Percentiles rank a stretch among this genome's conserved stretches.
These are phyloP conservation scores for Nitzschia sp. DNA, from an alignment of 108 stramenopile genomes.

Conservation along the genomic window DNA sequence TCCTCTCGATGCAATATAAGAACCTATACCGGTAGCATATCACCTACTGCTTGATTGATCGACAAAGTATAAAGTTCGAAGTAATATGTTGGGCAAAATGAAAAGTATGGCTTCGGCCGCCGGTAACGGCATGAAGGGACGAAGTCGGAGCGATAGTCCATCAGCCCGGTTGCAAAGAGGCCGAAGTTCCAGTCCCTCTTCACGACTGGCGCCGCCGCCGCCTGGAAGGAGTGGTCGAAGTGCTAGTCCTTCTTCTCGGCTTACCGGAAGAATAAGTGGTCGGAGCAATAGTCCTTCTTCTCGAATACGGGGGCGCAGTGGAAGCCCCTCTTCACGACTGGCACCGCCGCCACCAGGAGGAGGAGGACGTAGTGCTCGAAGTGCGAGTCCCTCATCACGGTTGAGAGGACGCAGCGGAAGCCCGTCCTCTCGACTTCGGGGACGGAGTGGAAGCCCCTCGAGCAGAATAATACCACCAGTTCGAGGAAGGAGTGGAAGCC, in stretches of 20 bases:
- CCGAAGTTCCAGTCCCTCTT: slow-evolving; percentile 11
- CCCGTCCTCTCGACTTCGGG: slow-evolving; percentile 8
- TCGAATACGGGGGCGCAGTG: slow-evolving; percentile 6
- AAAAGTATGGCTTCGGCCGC: no score
- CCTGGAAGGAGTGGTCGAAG: slow-evolving; percentile 6
- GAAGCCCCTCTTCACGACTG: slow-evolving; percentile 5
- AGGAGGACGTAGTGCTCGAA: slow-evolving; percentile 23
- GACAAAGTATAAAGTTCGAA: no score
- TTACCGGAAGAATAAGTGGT: slow-evolving; percentile 8
- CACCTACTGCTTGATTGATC: no score
- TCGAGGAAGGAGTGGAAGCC: slow-evolving; percentile 2
- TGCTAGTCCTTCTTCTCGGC: slow-evolving; percentile 11
- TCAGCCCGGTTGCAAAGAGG: no score
- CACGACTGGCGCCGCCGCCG: no score
- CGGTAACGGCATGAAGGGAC: no score
- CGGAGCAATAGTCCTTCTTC: slow-evolving; percentile 1
- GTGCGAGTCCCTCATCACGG: slow-evolving; percentile 2
- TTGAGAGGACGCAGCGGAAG: slow-evolving; percentile 1
- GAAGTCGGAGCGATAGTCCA: no score
- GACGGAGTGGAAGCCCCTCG: not conserved
- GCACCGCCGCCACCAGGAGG: not conserved
- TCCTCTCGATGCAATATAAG: no score
- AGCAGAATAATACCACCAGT: not conserved
- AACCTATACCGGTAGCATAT: no score
- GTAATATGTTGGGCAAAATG: no score